Conservation (phyloP, 495 filamentous ascomycete genomes). For the Hypoxylon crocopeplum region DNA sequence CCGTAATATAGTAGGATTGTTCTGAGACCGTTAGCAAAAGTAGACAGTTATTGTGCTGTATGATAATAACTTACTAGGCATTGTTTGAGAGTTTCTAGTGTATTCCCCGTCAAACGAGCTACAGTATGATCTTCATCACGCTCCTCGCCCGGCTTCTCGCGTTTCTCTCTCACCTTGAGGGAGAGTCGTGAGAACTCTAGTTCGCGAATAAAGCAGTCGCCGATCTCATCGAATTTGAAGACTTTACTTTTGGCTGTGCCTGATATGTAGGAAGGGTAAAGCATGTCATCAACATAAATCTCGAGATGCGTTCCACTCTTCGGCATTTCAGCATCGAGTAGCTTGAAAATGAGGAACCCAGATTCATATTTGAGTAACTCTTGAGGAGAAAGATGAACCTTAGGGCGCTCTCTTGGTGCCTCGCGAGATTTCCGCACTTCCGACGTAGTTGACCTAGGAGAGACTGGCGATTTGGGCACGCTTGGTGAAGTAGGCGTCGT, state of each 20-base stretch:
- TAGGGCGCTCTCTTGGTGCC: constrained; percentile 68
- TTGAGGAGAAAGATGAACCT: constrained; percentile 76
- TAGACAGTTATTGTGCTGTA: not conserved
- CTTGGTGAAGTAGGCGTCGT: constrained; percentile 45
- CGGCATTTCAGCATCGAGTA: constrained; percentile 84
- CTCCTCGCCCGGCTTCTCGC: constrained; percentile 74
- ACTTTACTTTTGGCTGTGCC: constrained; percentile 70
- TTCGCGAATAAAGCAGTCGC: constrained; percentile 95
- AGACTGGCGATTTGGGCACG: constrained; percentile 38
- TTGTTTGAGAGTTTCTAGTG: constrained; percentile 82
- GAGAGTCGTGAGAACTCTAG: constrained; percentile 94
- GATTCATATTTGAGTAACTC: constrained; percentile 86
- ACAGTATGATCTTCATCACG: constrained; percentile 72
- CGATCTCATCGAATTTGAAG: constrained; percentile 82
- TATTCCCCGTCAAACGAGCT: constrained; percentile 84
- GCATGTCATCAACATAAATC: constrained; percentile 91
- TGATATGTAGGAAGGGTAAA: constrained; percentile 87
- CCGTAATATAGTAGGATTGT: constrained; percentile 83
- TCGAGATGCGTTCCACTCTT: constrained; percentile 81
- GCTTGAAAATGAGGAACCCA: constrained; percentile 91
- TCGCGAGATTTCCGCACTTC: constrained; percentile 60
- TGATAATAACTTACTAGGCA: constrained; percentile 70
- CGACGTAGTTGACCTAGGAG: constrained; percentile 39
- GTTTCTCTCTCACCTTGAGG: constrained; percentile 77
- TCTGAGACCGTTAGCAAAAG: constrained; percentile 55